These are phyloP conservation scores for Entomortierella beljakovae DNA, from an alignment of 192 early-diverging fungal species.

Conservation along the genomic window DNA sequence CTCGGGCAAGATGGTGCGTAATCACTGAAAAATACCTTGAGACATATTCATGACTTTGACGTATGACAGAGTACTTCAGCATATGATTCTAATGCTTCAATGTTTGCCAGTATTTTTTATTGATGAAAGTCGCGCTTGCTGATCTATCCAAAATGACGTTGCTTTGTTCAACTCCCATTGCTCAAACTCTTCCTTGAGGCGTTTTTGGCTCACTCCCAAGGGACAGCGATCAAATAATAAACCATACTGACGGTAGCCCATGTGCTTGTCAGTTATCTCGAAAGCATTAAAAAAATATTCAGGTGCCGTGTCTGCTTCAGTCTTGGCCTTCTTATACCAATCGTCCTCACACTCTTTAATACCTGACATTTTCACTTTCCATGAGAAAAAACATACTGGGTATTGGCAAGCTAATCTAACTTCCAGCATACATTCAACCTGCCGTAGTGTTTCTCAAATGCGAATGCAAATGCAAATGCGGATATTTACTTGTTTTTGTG, in stretches of 20 bases:
- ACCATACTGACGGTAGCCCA: slow-evolving; percentile 24
- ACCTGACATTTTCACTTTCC: slow-evolving; percentile 14
- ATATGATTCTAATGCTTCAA: slow-evolving; percentile 34
- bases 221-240: slow-evolving; percentile 20
- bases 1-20: too few species aligned
- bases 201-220: slow-evolving; percentile 3
- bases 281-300: slow-evolving; percentile 28
- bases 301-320: slow-evolving; percentile 2
- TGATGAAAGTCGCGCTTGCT: slow-evolving; percentile 27
- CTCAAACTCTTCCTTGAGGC: slow-evolving; percentile 23
- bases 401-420: too few species aligned
- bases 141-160: slow-evolving; percentile 28
- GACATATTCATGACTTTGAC: slow-evolving; percentile 14
- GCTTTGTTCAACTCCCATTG: slow-evolving; percentile 26
- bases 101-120: slow-evolving; percentile 25
- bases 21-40: too few species aligned
- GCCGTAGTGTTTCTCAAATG: background rate
- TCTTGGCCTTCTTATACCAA: too few species aligned
- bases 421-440: too few species aligned
- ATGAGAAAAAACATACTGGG: slow-evolving; percentile 11
- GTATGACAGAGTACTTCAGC: slow-evolving; percentile 19
- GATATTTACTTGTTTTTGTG: too few species aligned
- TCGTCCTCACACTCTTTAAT: background rate
- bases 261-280: slow-evolving; percentile 19
- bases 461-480: background rate